Evolutionary conservation across 805 yeast species (phyloP).

Genomic region (Metschnikowia lunata): DNA sequence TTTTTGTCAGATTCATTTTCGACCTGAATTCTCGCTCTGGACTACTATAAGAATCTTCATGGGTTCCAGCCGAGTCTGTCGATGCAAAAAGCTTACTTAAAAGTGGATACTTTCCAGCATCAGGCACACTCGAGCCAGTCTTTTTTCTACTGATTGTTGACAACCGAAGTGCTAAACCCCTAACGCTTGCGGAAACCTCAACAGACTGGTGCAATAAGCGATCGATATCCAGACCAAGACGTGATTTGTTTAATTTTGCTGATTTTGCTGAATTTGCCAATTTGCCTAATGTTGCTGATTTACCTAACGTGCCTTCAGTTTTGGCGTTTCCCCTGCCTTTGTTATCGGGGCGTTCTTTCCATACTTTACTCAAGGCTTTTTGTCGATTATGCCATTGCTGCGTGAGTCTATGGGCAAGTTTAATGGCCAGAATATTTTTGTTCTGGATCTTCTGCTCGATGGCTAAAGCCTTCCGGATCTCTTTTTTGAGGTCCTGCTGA

Average conservation of each 20-base stretch:
- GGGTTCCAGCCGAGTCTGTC: not conserved
- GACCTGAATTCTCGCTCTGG: no score
- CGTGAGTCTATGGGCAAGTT: conserved; percentile 21
- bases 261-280: not conserved
- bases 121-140: conserved; percentile 8
- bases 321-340: not conserved
- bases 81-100: not conserved
- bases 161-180: conserved; percentile 5
- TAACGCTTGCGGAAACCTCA: conserved; percentile 2
- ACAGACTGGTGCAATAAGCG: not conserved
- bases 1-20: no score
- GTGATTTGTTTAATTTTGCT: not conserved
- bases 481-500: conserved; percentile 33
- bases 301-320: no score
- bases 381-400: conserved; percentile 7
- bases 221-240: conserved; percentile 3
- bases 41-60: no score
- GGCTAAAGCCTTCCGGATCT: conserved; percentile 29
- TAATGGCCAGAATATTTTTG: conserved; percentile 35
- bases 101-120: conserved; percentile 6
- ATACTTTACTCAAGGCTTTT: not conserved
- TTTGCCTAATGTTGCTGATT: not conserved
- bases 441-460: conserved; percentile 39
- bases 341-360: not conserved
- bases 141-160: conserved; percentile 2